Evolutionary conservation across 2,329 filamentous ascomycete genomes (phyloP).

Genomic region (Fusarium nanum): DNA sequence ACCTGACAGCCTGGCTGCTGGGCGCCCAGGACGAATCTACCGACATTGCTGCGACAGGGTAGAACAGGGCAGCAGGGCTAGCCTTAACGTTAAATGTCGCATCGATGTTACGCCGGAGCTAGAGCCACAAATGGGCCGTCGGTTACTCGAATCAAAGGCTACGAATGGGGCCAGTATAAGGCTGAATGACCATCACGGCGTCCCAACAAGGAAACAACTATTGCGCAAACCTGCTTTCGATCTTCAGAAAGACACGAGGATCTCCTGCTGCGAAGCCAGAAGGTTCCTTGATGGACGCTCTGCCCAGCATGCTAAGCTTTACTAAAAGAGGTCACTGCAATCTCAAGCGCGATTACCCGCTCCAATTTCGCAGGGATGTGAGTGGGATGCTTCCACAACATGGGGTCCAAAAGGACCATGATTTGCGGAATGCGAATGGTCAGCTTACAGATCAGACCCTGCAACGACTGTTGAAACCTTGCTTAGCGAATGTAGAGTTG

Average conservation of each 20-base stretch:
- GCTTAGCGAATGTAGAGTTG: constrained; percentile 1
- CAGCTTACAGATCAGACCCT: constrained; percentile 32
- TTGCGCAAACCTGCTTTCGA: not conserved
- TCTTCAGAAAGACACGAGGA: not conserved
- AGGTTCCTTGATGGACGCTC: not conserved
- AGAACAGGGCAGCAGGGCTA: not conserved
- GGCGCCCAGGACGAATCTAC: not conserved
- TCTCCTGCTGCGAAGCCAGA: not conserved
- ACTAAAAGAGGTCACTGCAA: not conserved
- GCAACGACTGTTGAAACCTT: constrained; percentile 19
- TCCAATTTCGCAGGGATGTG: constrained; percentile 8
- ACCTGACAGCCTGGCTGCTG: not conserved
- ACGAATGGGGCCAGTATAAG: not conserved
- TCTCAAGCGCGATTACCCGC: constrained; percentile 3
- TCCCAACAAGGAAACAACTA: too few species aligned
- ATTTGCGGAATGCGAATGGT: constrained; percentile 29
- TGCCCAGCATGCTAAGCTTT: not conserved
- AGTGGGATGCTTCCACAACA: not conserved
- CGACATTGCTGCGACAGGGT: not conserved
- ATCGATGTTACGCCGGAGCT: not conserved
- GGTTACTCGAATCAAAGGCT: not conserved
- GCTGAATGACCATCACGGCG: not conserved
- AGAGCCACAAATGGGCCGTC: not conserved
- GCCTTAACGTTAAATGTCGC: constrained; percentile 1
- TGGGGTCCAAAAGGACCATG: constrained; percentile 13